These are phyloP conservation scores for Marvania coccoides DNA, from an alignment of 139 green algal species.

Conservation along the genomic window DNA sequence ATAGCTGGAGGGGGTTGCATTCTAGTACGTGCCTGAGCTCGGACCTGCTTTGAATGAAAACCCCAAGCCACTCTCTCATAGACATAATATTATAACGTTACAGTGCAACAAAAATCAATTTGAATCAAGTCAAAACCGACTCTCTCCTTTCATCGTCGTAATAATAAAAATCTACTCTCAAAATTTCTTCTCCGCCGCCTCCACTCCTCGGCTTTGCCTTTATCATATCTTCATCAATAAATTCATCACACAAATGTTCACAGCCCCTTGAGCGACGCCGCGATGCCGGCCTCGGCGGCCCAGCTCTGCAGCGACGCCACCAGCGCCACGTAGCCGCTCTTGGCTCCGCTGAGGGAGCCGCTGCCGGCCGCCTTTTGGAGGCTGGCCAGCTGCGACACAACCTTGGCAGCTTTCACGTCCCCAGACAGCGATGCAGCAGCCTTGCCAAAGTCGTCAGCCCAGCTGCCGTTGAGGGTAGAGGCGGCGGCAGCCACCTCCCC, in stretches of 20 bases:
- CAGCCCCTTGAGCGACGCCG: conserved; percentile 28
- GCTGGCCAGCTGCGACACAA: conserved; percentile 25
- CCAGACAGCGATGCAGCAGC: conserved; percentile 4
- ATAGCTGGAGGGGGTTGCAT: too few species aligned
- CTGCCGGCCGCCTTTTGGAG: conserved; percentile 7
- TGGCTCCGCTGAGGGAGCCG: conserved; percentile 29
- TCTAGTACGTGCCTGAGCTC: too few species aligned
- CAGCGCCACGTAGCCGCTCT: conserved; percentile 38
- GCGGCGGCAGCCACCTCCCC: conserved; percentile 39
- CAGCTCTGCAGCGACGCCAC: conserved; percentile 40
- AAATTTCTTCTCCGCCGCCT: too few species aligned
- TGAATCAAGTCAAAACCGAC: not conserved
- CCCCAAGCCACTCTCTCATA: not conserved
- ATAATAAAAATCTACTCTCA: too few species aligned
- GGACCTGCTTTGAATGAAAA: too few species aligned
- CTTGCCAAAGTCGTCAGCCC: conserved; percentile 39
- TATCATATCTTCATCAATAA: not conserved
- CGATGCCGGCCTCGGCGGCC: conserved; percentile 30
- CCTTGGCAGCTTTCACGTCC: conserved; percentile 1
- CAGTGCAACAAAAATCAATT: not conserved
- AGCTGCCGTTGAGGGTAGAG: conserved; percentile 29
- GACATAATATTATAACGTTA: not conserved
- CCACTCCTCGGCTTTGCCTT: too few species aligned
- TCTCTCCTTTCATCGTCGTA: not conserved
- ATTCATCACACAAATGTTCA: conserved; percentile 14